Evolutionary conservation across 202 grass and related monocot genomes (phyloP).

Genomic region (Eragrostis tef): DNA sequence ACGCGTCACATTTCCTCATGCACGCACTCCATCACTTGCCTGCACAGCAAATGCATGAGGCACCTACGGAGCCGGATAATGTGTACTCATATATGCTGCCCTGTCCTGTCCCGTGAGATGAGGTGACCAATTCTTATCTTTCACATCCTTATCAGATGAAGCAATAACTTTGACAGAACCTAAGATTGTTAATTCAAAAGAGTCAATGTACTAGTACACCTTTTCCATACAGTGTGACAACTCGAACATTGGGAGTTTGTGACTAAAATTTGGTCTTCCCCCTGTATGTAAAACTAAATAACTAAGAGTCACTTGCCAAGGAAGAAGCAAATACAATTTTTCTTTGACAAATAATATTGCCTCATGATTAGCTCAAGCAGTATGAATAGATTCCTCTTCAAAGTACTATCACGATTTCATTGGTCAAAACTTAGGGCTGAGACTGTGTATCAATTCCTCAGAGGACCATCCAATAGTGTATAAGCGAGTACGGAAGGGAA

Average conservation of each 20-base stretch:
- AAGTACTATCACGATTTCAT: neutral
- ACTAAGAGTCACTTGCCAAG: too few relatives aligned
- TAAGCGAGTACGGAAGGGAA: neutral
- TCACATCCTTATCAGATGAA: too few relatives aligned
- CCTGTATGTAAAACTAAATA: too few relatives aligned
- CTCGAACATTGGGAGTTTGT: neutral
- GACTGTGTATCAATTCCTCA: neutral
- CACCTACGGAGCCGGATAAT: neutral
- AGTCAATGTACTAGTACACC: neutral
- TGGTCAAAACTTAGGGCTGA: neutral
- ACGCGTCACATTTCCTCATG: neutral
- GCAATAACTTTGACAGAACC: neutral
- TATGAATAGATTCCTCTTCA: too few relatives aligned
- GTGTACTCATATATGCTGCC: too few relatives aligned
- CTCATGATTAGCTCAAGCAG: too few relatives aligned
- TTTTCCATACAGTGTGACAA: neutral
- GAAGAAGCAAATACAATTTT: neutral
- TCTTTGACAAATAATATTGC: neutral
- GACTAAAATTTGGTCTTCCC: too few relatives aligned
- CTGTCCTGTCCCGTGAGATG: conserved; percentile 1
- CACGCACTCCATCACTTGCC: neutral
- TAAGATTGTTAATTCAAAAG: neutral
- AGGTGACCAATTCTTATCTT: neutral
- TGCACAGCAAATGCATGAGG: neutral
- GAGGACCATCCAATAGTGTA: neutral